Evolutionary conservation across 345 rosid species (phyloP).

Genomic region (Isatis tinctoria): DNA sequence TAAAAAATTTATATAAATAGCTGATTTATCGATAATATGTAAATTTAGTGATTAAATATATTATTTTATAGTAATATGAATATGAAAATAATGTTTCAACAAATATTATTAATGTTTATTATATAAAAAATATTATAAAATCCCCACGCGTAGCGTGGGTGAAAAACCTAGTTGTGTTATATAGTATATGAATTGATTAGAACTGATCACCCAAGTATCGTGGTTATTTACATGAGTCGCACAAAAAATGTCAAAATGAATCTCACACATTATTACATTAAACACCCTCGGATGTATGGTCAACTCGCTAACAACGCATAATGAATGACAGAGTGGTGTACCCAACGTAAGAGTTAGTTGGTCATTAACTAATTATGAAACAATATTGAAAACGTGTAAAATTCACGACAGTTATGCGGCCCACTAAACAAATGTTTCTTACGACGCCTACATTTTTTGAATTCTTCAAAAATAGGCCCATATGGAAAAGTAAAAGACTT

Average conservation of each 20-base stretch:
- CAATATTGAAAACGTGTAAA: constrained; percentile 18
- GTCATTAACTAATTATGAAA: neutral
- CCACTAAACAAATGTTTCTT: neutral
- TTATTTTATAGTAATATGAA: too few species aligned
- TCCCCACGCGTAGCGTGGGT: too few species aligned
- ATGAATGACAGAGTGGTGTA: neutral
- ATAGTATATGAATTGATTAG: neutral
- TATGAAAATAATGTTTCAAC: too few species aligned
- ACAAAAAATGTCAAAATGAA: neutral
- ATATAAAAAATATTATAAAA: too few species aligned
- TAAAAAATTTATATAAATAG: too few species aligned
- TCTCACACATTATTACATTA: neutral
- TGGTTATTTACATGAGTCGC: neutral
- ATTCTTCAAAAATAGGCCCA: neutral
- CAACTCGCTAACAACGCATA: constrained; percentile 4
- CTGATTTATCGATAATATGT: too few species aligned
- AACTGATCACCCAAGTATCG: neutral
- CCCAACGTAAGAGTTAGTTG: neutral
- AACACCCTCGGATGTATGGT: neutral
- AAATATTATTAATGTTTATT: too few species aligned
- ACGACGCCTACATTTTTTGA: neutral
- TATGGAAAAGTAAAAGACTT: neutral
- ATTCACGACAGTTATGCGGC: neutral
- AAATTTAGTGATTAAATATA: too few species aligned
- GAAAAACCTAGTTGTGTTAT: too few species aligned